These are phyloP conservation scores for Mollisia scopiformis DNA, from an alignment of 2,329 filamentous ascomycete species.

Conservation along the genomic window DNA sequence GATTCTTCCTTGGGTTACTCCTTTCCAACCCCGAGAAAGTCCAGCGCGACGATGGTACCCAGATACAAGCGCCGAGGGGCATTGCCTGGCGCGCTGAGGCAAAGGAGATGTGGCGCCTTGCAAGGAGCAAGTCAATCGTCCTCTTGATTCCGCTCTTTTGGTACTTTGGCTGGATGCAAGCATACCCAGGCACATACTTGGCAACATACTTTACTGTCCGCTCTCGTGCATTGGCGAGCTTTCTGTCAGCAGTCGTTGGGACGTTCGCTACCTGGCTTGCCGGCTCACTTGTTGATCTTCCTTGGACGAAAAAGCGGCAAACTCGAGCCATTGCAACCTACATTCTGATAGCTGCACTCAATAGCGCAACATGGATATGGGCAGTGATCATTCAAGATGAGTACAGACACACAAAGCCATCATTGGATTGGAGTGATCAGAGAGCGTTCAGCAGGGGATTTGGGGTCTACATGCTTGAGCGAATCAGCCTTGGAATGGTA, in stretches of 20 bases:
- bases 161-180: background rate
- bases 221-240: background rate
- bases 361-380: background rate
- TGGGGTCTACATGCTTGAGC: background rate
- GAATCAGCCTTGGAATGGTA: background rate
- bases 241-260: background rate
- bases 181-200: background rate
- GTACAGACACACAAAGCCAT: background rate
- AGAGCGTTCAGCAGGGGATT: background rate
- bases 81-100: background rate
- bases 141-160: background rate
- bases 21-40: background rate
- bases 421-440: background rate
- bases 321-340: background rate
- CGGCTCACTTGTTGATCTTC: background rate
- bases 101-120: background rate
- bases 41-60: background rate
- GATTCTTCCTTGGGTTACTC: background rate
- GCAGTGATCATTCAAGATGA: background rate
- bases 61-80: background rate
- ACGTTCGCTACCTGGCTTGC: background rate
- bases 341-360: background rate
- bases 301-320: background rate
- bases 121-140: background rate
- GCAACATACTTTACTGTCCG: background rate